Evolutionary conservation across 2,329 filamentous ascomycete species (phyloP).

Genomic region (Colletotrichum plurivorum): DNA sequence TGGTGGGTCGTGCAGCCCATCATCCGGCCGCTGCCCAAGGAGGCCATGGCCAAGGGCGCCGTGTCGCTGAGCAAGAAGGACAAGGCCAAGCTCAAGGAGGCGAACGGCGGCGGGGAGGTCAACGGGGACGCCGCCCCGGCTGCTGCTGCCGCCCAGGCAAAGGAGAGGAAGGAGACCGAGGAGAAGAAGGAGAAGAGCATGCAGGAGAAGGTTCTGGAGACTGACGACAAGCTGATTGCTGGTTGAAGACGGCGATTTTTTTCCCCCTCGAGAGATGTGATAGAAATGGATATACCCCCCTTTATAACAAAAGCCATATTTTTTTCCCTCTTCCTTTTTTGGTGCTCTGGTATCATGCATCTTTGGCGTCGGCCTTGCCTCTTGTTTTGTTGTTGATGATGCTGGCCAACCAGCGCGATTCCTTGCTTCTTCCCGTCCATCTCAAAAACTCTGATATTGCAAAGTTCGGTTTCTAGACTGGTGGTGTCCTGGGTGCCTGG

Average conservation of each 20-base stretch:
- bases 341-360: too few species aligned
- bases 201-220: constrained; percentile 38
- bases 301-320: too few species aligned
- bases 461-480: too few species aligned
- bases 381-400: too few species aligned
- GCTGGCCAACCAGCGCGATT: too few species aligned
- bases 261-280: neutral
- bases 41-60: constrained; percentile 87
- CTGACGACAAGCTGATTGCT: constrained; percentile 40
- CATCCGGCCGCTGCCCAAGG: constrained; percentile 86
- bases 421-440: too few species aligned
- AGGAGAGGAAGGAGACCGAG: constrained; percentile 1
- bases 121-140: constrained; percentile 26
- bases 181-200: constrained; percentile 23
- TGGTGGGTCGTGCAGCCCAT: constrained; percentile 95
- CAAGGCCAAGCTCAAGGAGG: constrained; percentile 59
- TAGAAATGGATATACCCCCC: constrained; percentile 1
- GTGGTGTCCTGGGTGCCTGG: too few species aligned
- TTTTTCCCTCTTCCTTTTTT: too few species aligned
- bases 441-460: too few species aligned
- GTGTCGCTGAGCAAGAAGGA: constrained; percentile 82
- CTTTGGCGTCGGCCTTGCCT: too few species aligned
- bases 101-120: constrained; percentile 43
- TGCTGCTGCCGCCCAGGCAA: constrained; percentile 27
- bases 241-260: constrained; percentile 19